These are phyloP conservation scores for Stevia rebaudiana DNA, from an alignment of 140 eudicot species.

Conservation along the genomic window DNA sequence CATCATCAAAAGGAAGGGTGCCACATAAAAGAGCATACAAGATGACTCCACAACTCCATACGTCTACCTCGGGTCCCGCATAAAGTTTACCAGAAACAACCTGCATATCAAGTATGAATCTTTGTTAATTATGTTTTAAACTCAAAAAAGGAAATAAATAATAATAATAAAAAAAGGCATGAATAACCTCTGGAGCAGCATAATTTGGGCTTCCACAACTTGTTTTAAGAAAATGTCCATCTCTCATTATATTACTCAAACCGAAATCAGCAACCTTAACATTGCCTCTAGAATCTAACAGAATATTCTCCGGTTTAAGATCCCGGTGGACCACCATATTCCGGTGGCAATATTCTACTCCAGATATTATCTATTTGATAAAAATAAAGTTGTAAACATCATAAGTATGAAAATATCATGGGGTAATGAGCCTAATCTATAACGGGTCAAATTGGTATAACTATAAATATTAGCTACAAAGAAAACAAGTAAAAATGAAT, in stretches of 20 bases:
- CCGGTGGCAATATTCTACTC: constrained; percentile 93
- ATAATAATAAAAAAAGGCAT: background rate
- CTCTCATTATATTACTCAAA: constrained; percentile 88
- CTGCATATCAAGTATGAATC: constrained; percentile 32
- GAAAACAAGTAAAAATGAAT: background rate
- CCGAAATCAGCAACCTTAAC: constrained; percentile 94
- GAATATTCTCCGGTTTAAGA: constrained; percentile 89
- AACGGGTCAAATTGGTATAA: background rate
- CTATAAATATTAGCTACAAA: background rate
- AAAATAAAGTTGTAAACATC: background rate
- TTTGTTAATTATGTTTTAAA: background rate
- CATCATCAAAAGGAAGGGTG: constrained; percentile 96
- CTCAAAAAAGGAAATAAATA: background rate
- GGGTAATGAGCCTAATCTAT: background rate
- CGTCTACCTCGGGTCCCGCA: constrained; percentile 98
- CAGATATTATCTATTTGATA: constrained; percentile 57
- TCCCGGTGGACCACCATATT: constrained; percentile 98
- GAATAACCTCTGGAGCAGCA: constrained; percentile 94
- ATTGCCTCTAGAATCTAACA: constrained; percentile 70
- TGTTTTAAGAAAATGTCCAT: constrained; percentile 92
- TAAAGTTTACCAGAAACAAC: constrained; percentile 94
- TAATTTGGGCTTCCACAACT: constrained; percentile 99
- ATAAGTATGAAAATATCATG: background rate
- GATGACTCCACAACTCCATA: constrained; percentile 99
- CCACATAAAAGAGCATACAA: constrained; percentile 99